Base-by-base conservation (phyloP, 768 basidiomycete species). In the Hypholoma fasciculare region DNA sequence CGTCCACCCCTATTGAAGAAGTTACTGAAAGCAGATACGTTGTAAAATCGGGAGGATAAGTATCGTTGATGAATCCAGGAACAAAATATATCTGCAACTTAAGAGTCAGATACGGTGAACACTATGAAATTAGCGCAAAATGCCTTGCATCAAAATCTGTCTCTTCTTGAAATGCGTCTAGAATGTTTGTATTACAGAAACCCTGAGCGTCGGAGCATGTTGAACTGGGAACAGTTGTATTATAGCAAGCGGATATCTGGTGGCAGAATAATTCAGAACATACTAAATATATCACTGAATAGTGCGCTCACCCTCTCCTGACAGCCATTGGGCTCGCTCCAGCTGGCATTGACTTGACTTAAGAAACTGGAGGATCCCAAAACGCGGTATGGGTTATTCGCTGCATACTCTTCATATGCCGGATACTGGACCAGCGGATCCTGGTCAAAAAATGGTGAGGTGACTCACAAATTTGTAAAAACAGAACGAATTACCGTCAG, bases 341-440 rank as follows among this genome's bases (percentile, higher is more conserved):
- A 47, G 14, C n/a, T 37, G 23, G n/a, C 4, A 26, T 54, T 54
- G 17, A 23, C 43, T 1, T 20, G 9, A 5, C 34, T 17, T 2
- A 54, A 37, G 11, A 46, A 7, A 13, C 17, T 46, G 4, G 64
- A n/a, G 1, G 76, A 75, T 12, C 83, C 83, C 12, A 85, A 73
- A 2, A 80, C 62, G 57, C 84, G 80, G 64, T 86, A 86, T 42
- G 82, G 77, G 66, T 86, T 87, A 5, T 71, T 77, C 5, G 67
- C 71, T 1, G 86, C 82, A 58, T 87, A 88, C 6, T 65, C 65
- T 36, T 83, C 72, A 59, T 83, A 86, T 7, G 80, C 81, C 3
- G 82, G 79, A 64, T 86, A 87, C 70, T 86, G 85, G 2, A 38
- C 23, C 16, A 65, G 52, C 13, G 64, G 56, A 42, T 65, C 64